Percentiles rank a stretch among this genome's conserved stretches.
Evolutionary conservation across 2,329 filamentous ascomycete genomes (phyloP).

Genomic region (Orbilia javanica): DNA sequence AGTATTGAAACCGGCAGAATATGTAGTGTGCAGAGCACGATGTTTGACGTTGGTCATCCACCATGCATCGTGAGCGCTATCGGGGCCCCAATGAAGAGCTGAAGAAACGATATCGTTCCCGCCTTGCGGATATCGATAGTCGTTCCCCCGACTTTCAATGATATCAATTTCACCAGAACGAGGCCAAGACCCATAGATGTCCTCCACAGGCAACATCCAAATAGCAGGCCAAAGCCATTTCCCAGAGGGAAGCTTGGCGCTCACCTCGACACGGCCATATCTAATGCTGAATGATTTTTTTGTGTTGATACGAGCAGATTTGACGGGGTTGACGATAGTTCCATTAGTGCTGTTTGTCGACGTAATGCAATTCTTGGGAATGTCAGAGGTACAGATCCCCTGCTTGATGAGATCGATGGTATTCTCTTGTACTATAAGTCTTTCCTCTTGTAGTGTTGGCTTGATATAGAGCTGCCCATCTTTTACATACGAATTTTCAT

Average conservation of each 20-base stretch:
- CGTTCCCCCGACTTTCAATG: constrained; percentile 83
- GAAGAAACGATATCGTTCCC: constrained; percentile 86
- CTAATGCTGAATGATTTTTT: constrained; percentile 78
- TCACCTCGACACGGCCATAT: constrained; percentile 85
- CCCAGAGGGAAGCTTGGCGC: constrained; percentile 79
- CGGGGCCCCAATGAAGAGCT: constrained; percentile 84
- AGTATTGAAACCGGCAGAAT: constrained; percentile 76
- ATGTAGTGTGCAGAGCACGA: constrained; percentile 80
- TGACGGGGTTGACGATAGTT: constrained; percentile 81
- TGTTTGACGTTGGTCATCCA: constrained; percentile 86
- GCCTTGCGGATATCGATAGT: constrained; percentile 79
- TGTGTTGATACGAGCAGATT: constrained; percentile 82
- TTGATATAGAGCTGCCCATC: constrained; percentile 79
- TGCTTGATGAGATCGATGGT: constrained; percentile 76
- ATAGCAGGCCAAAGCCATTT: constrained; percentile 96
- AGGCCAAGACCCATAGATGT: constrained; percentile 82
- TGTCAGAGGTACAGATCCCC: constrained; percentile 76
- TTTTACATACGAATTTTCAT: constrained; percentile 81
- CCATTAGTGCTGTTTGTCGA: constrained; percentile 82
- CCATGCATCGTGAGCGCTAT: constrained; percentile 79
- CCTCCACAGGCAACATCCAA: constrained; percentile 83
- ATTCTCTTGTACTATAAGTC: constrained; percentile 75
- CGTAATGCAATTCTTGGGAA: constrained; percentile 74
- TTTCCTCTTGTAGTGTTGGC: constrained; percentile 79
- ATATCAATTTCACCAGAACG: constrained; percentile 87